Conservation (phyloP, 2,329 filamentous ascomycete genomes). For the Cordyceps fumosorosea region DNA sequence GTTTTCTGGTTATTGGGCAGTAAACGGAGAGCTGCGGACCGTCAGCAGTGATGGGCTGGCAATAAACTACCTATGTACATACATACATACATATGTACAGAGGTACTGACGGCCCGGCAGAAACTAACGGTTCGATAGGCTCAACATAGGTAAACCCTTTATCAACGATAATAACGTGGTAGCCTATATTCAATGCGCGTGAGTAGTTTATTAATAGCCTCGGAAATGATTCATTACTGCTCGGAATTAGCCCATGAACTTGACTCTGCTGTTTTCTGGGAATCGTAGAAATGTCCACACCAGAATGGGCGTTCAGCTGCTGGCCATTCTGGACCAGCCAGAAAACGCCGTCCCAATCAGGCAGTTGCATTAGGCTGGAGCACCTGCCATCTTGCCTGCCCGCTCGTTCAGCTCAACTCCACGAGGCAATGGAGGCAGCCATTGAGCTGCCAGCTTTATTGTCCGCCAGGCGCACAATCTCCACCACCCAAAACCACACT, state of each 20-base stretch:
- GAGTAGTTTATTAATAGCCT: no score
- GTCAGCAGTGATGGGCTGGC: neutral
- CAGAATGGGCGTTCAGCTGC: neutral
- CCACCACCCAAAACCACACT: neutral
- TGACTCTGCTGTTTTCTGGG: no score
- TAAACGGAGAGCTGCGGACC: neutral
- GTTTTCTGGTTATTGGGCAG: no score
- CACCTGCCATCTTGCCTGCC: neutral
- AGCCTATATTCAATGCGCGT: no score
- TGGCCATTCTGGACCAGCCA: neutral
- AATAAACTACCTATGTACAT: no score
- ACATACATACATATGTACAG: no score
- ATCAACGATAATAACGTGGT: no score
- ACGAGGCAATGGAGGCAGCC: slow-evolving; percentile 1
- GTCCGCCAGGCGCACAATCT: slow-evolving; percentile 1
- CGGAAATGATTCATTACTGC: no score
- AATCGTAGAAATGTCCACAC: neutral
- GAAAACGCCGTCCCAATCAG: slow-evolving; percentile 4
- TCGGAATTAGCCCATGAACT: no score
- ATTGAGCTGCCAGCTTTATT: neutral
- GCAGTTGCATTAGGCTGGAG: neutral
- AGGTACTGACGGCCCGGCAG: neutral
- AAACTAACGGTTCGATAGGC: no score
- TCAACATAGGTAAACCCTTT: no score
- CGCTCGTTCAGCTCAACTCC: neutral